Evolutionary conservation across 2,329 filamentous ascomycete species (phyloP), one percentile per base, ranked within the genome.

Genomic region (Bipolaris sorokiniana): DNA sequence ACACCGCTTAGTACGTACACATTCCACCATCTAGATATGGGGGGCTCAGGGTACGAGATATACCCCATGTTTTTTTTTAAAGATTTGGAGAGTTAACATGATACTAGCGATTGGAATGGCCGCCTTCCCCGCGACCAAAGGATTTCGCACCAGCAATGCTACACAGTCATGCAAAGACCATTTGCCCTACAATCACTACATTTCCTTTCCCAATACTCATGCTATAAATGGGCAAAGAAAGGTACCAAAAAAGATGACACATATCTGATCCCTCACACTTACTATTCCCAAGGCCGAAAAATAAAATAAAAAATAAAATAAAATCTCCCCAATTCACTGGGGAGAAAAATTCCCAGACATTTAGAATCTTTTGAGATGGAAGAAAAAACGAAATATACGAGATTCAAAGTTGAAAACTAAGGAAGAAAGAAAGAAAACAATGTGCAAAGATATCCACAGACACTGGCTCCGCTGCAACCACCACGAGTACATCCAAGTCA

Each of bases 401-500:
- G 22, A 22, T 22, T 22, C 22, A 3, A 22, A 22, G 22, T 22
- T n/a, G n/a, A n/a, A n/a, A n/a, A n/a, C n/a, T n/a, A n/a, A n/a
- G n/a, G n/a, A n/a, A n/a, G 22, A 5, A 22, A 11, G 6, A 7
- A 16, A 31, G 2, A 16, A 2, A 3, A 3, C 36, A 40, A 54
- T 54, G 53, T 59, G 52, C 22, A 38, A 34, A 11, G 59, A 62
- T 22, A 51, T 46, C n/a, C 23, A 59, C 15, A 40, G 20, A 10
- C 44, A 53, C n/a, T 62, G 50, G 42, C 31, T 34, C 16, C 37
- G 18, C 13, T 62, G 56, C n/a, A 33, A 34, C 33, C 56, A 62
- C 38, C 23, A 22, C n/a, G 31, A 59, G 5, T 54, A 60, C 50
- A 41, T 49, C 20, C 51, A 54, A 10, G 50, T 33, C 46, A 23